Evolutionary conservation across 2,329 filamentous ascomycete genomes (phyloP).

Genomic region (Blumeria graminis): DNA sequence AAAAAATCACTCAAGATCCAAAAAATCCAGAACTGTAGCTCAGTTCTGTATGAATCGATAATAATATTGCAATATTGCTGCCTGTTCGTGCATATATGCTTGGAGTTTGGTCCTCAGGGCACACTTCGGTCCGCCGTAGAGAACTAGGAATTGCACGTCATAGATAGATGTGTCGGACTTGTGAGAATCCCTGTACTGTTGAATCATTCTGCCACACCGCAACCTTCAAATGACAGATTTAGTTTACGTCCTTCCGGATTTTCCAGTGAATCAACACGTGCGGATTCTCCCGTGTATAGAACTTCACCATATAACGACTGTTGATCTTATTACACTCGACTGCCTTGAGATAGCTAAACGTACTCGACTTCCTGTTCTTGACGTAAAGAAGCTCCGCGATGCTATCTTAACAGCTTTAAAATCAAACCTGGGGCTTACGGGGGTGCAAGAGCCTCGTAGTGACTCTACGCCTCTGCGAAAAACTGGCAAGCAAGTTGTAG

Average conservation of each 20-base stretch:
- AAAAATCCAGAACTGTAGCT: too few relatives aligned
- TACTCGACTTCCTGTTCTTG: constrained; percentile 55
- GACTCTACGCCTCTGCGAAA: constrained; percentile 10
- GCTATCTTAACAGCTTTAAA: constrained; percentile 45
- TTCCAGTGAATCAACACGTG: constrained; percentile 44
- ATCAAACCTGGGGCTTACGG: constrained; percentile 20
- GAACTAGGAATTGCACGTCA: too few relatives aligned
- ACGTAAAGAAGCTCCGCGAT: constrained; percentile 49
- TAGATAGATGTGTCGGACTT: too few relatives aligned
- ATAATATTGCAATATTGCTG: too few relatives aligned
- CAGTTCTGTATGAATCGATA: too few relatives aligned
- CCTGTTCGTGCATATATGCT: too few relatives aligned
- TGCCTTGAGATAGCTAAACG: constrained; percentile 63
- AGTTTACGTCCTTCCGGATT: constrained; percentile 55
- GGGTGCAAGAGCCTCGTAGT: constrained; percentile 3
- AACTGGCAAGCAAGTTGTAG: constrained; percentile 17
- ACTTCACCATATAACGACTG: constrained; percentile 49
- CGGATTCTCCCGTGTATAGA: constrained; percentile 63
- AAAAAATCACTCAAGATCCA: too few relatives aligned
- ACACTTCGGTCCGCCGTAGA: too few relatives aligned
- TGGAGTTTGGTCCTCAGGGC: too few relatives aligned
- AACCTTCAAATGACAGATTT: constrained; percentile 52
- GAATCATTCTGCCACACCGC: too few relatives aligned
- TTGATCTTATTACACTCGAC: constrained; percentile 69
- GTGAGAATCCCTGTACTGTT: too few relatives aligned